Percentiles rank a stretch among this genome's conserved stretches.
Evolutionary conservation across 2,329 filamentous ascomycete species (phyloP).

Genomic region (Fusarium sp.): DNA sequence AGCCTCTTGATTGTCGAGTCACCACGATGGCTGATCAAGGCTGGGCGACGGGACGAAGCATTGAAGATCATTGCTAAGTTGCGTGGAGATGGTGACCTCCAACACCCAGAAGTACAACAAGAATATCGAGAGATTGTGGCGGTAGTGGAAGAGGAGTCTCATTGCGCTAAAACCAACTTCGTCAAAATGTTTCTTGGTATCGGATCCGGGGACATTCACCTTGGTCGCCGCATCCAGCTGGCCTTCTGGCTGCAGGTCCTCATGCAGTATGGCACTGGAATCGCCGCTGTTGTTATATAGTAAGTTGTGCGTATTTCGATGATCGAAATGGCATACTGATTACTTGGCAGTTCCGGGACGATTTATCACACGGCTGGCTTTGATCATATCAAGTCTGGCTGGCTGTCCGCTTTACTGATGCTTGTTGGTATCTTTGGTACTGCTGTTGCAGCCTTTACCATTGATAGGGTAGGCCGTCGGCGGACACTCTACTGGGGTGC

Average conservation of each 20-base stretch:
- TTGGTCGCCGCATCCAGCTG: constrained; percentile 55
- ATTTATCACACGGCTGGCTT: constrained; percentile 19
- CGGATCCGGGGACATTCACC: constrained; percentile 52
- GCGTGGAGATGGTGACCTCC: background rate
- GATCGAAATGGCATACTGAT: background rate
- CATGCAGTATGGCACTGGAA: constrained; percentile 50
- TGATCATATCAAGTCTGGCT: constrained; percentile 14
- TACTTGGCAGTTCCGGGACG: background rate
- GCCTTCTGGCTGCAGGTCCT: constrained; percentile 55
- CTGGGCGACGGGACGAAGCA: constrained; percentile 9
- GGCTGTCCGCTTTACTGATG: constrained; percentile 62
- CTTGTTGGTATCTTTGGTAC: constrained; percentile 64
- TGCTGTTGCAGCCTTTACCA: constrained; percentile 60
- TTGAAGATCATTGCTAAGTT: constrained; percentile 11
- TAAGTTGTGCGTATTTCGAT: background rate
- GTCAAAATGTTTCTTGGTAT: constrained; percentile 56
- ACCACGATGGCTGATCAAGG: constrained; percentile 14
- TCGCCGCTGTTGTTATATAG: constrained; percentile 28
- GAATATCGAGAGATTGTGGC: constrained; percentile 56
- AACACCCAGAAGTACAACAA: constrained; percentile 11
- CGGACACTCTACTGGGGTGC: constrained; percentile 53
- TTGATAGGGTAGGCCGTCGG: constrained; percentile 54
- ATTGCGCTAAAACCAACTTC: constrained; percentile 55
- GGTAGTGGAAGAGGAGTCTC: constrained; percentile 51
- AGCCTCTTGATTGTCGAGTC: constrained; percentile 5